A percentile compares a stretch with the other conserved stretches of the same genome.
Evolutionary conservation across 495 filamentous ascomycete species (phyloP).

Genomic region (Darksidea phi): DNA sequence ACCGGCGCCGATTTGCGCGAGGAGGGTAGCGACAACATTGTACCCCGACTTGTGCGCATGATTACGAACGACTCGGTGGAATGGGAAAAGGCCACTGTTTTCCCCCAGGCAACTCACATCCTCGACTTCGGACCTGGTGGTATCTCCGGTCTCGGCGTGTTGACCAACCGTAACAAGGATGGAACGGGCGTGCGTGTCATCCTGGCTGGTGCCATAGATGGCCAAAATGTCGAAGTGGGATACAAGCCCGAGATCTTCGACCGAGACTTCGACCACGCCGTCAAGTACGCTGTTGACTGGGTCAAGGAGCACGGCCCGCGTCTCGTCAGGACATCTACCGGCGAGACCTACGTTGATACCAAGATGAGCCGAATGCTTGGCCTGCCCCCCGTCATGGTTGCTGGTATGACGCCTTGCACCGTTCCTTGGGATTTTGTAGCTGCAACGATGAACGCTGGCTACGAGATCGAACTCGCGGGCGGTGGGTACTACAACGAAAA

Average conservation of each 20-base stretch:
- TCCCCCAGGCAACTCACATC: conserved; percentile 86
- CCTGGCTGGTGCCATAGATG: conserved; percentile 85
- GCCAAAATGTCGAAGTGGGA: conserved; percentile 83
- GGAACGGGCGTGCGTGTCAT: conserved; percentile 95
- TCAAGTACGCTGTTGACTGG: conserved; percentile 97
- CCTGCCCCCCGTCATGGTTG: conserved; percentile 85
- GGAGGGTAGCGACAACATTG: conserved; percentile 63
- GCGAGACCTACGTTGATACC: conserved; percentile 89
- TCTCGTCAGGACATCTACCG: conserved; percentile 80
- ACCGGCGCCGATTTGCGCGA: conserved; percentile 76
- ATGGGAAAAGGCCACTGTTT: conserved; percentile 91
- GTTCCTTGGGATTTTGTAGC: conserved; percentile 94
- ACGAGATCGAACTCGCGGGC: conserved; percentile 85
- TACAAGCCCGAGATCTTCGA: conserved; percentile 98
- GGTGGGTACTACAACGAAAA: conserved; percentile 93
- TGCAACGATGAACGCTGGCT: conserved; percentile 93
- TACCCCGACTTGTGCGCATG: conserved; percentile 82
- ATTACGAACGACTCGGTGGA: conserved; percentile 89
- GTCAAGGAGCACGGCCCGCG: conserved; percentile 91
- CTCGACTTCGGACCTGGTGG: conserved; percentile 95
- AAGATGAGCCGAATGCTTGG: conserved; percentile 95
- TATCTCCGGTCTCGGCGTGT: conserved; percentile 91
- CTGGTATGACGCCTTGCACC: conserved; percentile 94
- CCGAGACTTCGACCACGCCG: conserved; percentile 84
- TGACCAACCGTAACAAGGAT: conserved; percentile 97